Evolutionary conservation across 495 filamentous ascomycete species (phyloP).

Genomic region (Neurospora discreta): DNA sequence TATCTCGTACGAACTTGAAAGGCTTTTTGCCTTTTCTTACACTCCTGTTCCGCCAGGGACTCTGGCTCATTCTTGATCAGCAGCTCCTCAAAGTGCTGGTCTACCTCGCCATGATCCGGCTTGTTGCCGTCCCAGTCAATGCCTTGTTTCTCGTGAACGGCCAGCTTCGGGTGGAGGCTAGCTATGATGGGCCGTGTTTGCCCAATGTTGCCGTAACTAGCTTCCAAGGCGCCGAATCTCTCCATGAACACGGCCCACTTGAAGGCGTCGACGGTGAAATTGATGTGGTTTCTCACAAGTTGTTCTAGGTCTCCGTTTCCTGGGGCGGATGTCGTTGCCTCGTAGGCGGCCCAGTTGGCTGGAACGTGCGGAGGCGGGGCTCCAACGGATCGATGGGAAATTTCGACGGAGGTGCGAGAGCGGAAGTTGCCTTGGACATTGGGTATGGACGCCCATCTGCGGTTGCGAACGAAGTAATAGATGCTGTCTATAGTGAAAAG

Average conservation of each 20-base stretch:
- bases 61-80: neutral
- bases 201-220: neutral
- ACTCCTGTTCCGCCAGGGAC: neutral
- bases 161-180: neutral
- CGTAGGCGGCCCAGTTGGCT: neutral
- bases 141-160: neutral
- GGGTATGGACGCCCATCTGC: neutral
- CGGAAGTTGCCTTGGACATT: neutral
- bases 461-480: neutral
- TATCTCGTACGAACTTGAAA: neutral
- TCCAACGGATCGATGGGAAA: neutral
- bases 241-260: neutral
- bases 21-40: neutral
- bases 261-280: neutral
- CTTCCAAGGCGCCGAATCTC: neutral
- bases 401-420: neutral
- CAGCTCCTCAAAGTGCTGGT: neutral
- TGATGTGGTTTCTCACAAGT: neutral
- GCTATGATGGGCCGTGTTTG: neutral
- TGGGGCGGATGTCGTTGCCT: neutral
- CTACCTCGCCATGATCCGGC: neutral
- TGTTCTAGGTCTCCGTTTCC: too few species aligned
- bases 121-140: neutral
- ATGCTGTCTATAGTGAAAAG: neutral
- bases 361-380: neutral